Conservation (phyloP, 441 rosid genomes). For the Codiaeum variegatum region DNA sequence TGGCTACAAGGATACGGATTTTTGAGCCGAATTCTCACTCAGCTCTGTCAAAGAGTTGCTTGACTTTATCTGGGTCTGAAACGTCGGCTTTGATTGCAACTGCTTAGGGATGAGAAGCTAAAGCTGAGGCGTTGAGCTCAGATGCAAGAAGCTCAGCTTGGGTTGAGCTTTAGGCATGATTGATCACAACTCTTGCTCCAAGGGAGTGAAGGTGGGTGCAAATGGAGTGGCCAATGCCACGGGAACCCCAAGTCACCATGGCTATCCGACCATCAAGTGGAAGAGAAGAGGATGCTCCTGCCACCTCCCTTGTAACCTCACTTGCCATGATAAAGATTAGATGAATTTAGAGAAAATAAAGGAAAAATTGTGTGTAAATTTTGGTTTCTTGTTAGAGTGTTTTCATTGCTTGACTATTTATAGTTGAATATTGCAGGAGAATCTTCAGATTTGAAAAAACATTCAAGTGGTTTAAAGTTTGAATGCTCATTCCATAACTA, state of each 20-base stretch:
- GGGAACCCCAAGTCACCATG: slow-evolving; percentile 48
- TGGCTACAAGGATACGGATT: slow-evolving; percentile 40
- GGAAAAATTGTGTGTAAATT: not conserved
- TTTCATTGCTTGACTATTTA: not conserved
- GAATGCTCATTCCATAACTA: not conserved
- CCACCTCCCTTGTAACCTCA: slow-evolving; percentile 9
- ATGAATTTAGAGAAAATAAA: not conserved
- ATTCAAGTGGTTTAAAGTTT: not conserved
- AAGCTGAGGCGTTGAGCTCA: slow-evolving; percentile 32
- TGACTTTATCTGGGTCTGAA: slow-evolving; percentile 51
- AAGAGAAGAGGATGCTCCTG: slow-evolving; percentile 18
- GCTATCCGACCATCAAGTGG: slow-evolving; percentile 42
- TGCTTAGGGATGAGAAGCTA: slow-evolving; percentile 29
- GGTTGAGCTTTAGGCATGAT: slow-evolving; percentile 42
- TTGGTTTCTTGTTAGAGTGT: not conserved
- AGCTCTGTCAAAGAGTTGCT: slow-evolving; percentile 39
- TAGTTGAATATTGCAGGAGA: not conserved
- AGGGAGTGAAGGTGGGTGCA: slow-evolving; percentile 44
- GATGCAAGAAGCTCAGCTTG: slow-evolving; percentile 38
- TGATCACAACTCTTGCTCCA: slow-evolving; percentile 40
- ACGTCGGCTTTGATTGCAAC: slow-evolving; percentile 41
- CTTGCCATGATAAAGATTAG: slow-evolving; percentile 23
- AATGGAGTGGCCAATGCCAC: slow-evolving; percentile 49
- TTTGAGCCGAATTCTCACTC: slow-evolving; percentile 39
- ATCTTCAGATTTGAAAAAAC: not conserved